A percentile compares a stretch with the other conserved stretches of the same genome.
These are phyloP conservation scores for Penicillium sclerotigenum DNA, from an alignment of 2,329 filamentous ascomycete species.

Conservation along the genomic window DNA sequence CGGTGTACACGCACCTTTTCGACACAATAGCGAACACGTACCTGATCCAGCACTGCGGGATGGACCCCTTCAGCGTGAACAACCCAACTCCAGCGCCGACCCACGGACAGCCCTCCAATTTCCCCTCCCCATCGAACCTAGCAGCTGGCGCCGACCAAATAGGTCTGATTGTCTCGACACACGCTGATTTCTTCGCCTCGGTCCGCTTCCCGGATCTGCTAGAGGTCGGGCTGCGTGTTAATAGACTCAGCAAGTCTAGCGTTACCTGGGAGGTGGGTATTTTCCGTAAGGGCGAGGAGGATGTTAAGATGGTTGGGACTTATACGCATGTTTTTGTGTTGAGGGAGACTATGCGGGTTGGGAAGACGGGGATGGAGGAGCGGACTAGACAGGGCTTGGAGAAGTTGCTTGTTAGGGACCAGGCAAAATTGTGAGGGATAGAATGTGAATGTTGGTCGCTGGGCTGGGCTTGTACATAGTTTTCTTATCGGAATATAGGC, in stretches of 20 bases:
- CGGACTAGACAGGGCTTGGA: conserved; percentile 53
- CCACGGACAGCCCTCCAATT: conserved; percentile 10
- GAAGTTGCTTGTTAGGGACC: conserved; percentile 47
- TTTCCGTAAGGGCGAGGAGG: conserved; percentile 70
- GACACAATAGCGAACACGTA: conserved; percentile 90
- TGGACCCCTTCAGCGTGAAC: conserved; percentile 64
- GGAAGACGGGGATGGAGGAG: conserved; percentile 51
- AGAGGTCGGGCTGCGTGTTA: conserved; percentile 77
- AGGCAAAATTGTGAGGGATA: conserved; percentile 28
- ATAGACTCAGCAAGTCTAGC: conserved; percentile 78
- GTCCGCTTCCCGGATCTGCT: conserved; percentile 78
- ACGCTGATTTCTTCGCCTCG: conserved; percentile 80
- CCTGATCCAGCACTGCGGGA: conserved; percentile 71
- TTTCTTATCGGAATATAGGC: neutral
- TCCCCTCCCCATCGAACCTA: neutral
- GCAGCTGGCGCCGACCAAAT: conserved; percentile 56
- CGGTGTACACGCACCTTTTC: conserved; percentile 80
- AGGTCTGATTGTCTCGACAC: conserved; percentile 78
- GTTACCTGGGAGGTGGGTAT: conserved; percentile 87
- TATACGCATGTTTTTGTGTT: conserved; percentile 90
- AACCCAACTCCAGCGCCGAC: conserved; percentile 16
- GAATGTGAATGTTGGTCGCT: neutral
- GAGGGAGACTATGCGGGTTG: conserved; percentile 66
- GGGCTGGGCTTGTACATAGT: conserved; percentile 3
- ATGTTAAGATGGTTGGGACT: conserved; percentile 78